Base-by-base conservation (phyloP, 768 basidiomycete genomes). In the Suillus alpinus region DNA sequence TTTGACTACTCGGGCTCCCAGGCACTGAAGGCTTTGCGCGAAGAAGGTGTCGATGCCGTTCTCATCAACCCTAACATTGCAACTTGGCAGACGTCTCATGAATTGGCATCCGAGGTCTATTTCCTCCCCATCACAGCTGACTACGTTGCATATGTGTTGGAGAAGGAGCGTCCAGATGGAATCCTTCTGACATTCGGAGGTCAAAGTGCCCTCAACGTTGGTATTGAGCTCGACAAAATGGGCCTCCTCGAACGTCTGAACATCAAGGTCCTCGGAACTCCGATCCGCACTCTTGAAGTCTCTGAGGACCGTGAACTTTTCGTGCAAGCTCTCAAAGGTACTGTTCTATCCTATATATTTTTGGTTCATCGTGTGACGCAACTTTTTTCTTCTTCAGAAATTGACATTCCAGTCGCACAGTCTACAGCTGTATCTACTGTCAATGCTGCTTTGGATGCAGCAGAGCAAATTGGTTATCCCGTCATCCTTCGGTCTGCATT, bases 1-100 rank as follows among this genome's bases (percentile, higher is more conserved):
- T 99, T 99, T 75, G 97, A 99, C 74, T 99, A 99, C 74, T 98
- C 96, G 20, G 97, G 97, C 50, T 98, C 96, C 6, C 97, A 99
- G 76, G 97, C 97, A 10, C 86, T 99, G 76, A 98, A 99, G 75
- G 97, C 97, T 16, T 87, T 99, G 57, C 86, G 89, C 67, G 97
- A 99, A 75, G 94, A 95, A 73, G 95, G 95, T 57, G 88, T 99
- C 56, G 84, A 91, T 59, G 92, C 94, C 36, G 88, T 99, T 64
- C 87, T 99, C 64, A 94, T 99, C 75, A 99, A 98, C 75, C 97
- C 97, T 51, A 98, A 99, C 72, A 98, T 98, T 65, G 96, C 97
- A 46, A 98, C 97, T 34, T 98, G 96, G 90, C 97, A 99, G 77
- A 98, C 97, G 1, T 98, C 95, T 8, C 97, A 99, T 72, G 88